Conservation (phyloP, 257 asterid species). For the Linderniella brevidens region DNA sequence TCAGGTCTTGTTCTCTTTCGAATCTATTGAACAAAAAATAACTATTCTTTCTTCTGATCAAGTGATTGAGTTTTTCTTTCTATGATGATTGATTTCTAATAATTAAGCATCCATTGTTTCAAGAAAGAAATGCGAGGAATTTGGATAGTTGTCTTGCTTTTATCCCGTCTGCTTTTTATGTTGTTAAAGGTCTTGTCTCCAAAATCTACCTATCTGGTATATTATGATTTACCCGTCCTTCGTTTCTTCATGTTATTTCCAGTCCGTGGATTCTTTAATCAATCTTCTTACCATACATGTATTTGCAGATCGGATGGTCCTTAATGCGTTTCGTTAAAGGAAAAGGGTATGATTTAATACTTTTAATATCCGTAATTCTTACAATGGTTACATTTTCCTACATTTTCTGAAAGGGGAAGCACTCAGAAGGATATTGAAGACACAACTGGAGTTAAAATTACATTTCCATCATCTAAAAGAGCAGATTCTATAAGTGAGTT, state of each 20-base stretch:
- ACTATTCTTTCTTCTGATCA: neutral
- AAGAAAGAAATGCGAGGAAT: no score
- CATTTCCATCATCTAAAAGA: conserved; percentile 39
- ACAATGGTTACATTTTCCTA: neutral
- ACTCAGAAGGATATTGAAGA: conserved; percentile 46
- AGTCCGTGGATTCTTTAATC: conserved; percentile 6
- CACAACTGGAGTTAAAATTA: conserved; percentile 45
- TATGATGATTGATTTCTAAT: no score
- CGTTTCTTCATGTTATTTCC: neutral
- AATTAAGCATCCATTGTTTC: no score
- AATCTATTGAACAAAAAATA: neutral
- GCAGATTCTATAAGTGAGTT: conserved; percentile 65
- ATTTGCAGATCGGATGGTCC: conserved; percentile 62
- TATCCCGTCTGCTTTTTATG: neutral
- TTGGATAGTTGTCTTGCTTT: neutral
- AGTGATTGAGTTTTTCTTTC: no score
- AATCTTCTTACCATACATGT: conserved; percentile 12
- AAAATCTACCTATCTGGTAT: no score
- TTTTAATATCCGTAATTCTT: conserved; percentile 5
- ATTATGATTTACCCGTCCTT: neutral
- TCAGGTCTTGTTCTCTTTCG: neutral
- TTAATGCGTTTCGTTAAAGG: conserved; percentile 69
- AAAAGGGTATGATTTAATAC: conserved; percentile 34
- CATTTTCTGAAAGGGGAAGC: conserved; percentile 36
- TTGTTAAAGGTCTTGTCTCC: neutral